Conservation (phyloP, 2,329 filamentous ascomycete species). For the Arachnomyces sp. region DNA sequence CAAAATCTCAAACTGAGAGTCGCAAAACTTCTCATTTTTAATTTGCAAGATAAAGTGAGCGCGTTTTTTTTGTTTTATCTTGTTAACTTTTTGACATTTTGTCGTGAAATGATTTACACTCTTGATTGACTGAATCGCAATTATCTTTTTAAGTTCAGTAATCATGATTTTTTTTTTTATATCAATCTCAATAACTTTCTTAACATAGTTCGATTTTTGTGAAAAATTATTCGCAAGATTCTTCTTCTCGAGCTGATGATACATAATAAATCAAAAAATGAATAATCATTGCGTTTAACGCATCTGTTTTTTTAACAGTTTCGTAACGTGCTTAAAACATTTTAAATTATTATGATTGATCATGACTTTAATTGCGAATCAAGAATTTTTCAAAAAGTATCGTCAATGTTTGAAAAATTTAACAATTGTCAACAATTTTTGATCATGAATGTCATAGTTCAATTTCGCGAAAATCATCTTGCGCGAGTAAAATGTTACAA, state of each 20-base stretch:
- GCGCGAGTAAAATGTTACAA: slow-evolving; percentile 12
- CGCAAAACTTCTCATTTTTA: no score
- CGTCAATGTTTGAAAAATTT: slow-evolving; percentile 17
- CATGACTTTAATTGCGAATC: slow-evolving; percentile 1
- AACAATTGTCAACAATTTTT: slow-evolving; percentile 24
- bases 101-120: no score
- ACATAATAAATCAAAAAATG: neutral
- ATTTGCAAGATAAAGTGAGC: no score
- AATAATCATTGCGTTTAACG: neutral
- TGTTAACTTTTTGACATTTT: no score
- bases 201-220: no score
- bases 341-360: neutral
- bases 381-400: slow-evolving; percentile 9
- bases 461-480: slow-evolving; percentile 6
- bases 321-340: neutral
- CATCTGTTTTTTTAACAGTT: neutral
- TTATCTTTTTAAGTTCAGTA: no score
- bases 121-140: neutral
- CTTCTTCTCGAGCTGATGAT: neutral
- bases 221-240: no score
- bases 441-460: slow-evolving; percentile 25
- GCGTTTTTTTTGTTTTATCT: no score
- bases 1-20: neutral
- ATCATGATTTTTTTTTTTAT: neutral
- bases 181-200: neutral